Conservation (phyloP, 208 protist genomes). For the Trichomonas tenax region DNA sequence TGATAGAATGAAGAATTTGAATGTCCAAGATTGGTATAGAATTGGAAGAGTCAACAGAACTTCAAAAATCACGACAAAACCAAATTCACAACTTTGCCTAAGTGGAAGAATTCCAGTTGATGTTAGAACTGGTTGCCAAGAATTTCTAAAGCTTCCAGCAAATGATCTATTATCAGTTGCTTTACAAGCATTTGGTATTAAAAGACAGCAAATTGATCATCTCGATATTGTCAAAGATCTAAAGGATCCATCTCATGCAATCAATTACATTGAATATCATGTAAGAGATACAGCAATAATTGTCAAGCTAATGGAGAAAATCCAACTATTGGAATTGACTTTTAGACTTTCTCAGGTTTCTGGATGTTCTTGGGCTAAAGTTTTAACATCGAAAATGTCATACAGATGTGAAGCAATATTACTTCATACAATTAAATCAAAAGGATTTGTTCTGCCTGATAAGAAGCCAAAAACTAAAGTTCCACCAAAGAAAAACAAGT, state of each 20-base stretch:
- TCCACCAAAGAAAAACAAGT: background rate
- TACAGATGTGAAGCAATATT: background rate
- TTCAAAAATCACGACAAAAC: background rate
- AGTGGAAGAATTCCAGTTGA: background rate
- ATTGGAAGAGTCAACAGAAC: background rate
- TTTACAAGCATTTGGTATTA: background rate
- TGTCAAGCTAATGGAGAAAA: background rate
- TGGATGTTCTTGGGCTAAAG: background rate
- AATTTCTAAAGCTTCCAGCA: background rate
- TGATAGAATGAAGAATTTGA: background rate
- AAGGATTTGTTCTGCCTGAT: background rate
- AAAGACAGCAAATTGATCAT: constrained; percentile 11
- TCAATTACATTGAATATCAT: background rate
- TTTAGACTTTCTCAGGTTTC: background rate
- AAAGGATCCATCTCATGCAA: background rate
- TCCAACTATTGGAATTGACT: background rate
- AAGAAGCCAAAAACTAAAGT: background rate
- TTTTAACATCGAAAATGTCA: background rate
- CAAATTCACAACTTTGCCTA: background rate
- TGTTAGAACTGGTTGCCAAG: background rate
- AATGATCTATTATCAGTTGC: background rate
- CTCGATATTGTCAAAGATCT: background rate
- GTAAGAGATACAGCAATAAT: background rate
- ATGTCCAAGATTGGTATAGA: background rate
- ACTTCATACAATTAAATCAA: background rate